These are phyloP conservation scores for Penicillium nordicum DNA, from an alignment of 2,329 filamentous ascomycete genomes.

Conservation along the genomic window DNA sequence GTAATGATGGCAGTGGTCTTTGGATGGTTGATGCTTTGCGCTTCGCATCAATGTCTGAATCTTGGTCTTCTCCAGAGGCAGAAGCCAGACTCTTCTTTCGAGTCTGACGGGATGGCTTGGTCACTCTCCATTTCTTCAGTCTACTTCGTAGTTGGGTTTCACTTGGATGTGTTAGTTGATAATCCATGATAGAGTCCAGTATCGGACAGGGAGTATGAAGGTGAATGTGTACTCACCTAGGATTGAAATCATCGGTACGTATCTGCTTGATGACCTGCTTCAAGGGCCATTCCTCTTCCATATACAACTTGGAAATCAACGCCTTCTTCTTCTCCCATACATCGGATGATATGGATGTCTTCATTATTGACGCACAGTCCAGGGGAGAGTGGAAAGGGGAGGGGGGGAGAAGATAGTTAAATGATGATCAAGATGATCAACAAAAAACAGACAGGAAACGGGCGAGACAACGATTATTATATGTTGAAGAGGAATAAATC, in stretches of 20 bases:
- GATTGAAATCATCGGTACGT: constrained; percentile 42
- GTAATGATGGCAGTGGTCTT: constrained; percentile 7
- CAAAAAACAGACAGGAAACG: constrained; percentile 3
- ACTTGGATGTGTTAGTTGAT: constrained; percentile 21
- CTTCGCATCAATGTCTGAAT: constrained; percentile 17
- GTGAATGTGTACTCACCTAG: constrained; percentile 32
- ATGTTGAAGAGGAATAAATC: not conserved
- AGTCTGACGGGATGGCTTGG: constrained; percentile 44
- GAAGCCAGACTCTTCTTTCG: constrained; percentile 38
- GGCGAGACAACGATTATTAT: constrained; percentile 5
- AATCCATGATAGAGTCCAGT: too few species aligned
- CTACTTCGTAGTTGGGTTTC: constrained; percentile 45
- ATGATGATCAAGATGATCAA: constrained; percentile 12
- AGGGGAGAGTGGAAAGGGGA: not conserved
- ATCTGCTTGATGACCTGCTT: constrained; percentile 47
- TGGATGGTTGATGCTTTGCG: constrained; percentile 3
- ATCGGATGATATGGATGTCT: constrained; percentile 43
- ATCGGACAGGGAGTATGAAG: not conserved
- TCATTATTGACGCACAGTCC: constrained; percentile 30
- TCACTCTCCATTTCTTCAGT: constrained; percentile 46
- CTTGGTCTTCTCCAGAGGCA: constrained; percentile 18
- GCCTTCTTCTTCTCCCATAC: constrained; percentile 45
- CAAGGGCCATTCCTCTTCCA: constrained; percentile 45
- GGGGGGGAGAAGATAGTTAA: not conserved
- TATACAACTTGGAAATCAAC: constrained; percentile 42